Conservation (phyloP, 345 rosid species). For the Gossypium bickii region DNA sequence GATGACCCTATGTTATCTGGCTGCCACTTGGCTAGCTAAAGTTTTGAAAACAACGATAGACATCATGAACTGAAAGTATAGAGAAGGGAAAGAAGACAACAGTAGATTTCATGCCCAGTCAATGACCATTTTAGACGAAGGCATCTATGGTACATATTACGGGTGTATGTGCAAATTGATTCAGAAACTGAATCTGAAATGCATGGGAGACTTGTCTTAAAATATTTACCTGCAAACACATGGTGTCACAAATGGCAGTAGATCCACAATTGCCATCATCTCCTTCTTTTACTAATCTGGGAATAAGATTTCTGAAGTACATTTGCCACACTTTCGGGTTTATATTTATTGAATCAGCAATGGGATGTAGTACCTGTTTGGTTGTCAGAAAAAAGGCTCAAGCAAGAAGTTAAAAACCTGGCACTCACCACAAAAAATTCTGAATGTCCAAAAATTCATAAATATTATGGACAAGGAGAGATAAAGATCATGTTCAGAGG, state of each 20-base stretch:
- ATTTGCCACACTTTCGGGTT: slow-evolving; percentile 70
- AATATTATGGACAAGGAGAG: background rate
- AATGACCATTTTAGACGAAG: too few relatives aligned
- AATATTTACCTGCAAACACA: background rate
- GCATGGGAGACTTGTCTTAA: background rate
- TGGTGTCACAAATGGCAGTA: background rate
- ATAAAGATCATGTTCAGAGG: background rate
- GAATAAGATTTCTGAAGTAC: slow-evolving; percentile 81
- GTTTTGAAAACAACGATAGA: too few relatives aligned
- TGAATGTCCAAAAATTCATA: slow-evolving; percentile 4
- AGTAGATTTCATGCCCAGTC: too few relatives aligned
- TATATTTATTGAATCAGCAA: slow-evolving; percentile 70
- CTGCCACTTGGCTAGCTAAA: too few relatives aligned
- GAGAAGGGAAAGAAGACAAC: too few relatives aligned
- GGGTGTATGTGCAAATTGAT: too few relatives aligned
- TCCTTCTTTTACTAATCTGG: slow-evolving; percentile 70
- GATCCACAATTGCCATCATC: slow-evolving; percentile 52
- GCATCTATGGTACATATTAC: too few relatives aligned
- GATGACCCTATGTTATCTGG: too few relatives aligned
- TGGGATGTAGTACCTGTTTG: slow-evolving; percentile 65
- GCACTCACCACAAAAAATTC: background rate
- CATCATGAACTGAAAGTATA: too few relatives aligned
- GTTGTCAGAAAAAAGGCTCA: background rate
- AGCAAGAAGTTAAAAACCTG: slow-evolving; percentile 1
- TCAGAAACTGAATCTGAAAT: background rate